phyloP scores from a whole-genome alignment of 1,284 basidiomycete genomes.

The Puccinia polysora region DNA sequence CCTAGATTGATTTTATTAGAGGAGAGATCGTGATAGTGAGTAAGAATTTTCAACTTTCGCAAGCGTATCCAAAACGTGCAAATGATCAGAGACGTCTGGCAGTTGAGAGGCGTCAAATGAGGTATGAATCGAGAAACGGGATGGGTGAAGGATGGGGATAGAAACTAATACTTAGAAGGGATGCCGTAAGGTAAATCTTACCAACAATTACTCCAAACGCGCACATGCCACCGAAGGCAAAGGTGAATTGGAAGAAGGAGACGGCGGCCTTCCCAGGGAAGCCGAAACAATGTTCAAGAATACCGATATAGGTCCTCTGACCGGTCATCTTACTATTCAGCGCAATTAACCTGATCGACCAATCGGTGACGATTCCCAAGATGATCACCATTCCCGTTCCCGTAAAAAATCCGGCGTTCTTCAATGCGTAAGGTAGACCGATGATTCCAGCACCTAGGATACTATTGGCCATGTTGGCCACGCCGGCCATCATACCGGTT shows the following conservation, averaged over 20 bases:
- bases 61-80: background rate
- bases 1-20: slow-evolving; percentile 55
- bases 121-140: background rate
- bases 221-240: slow-evolving; percentile 66
- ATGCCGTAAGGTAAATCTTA: slow-evolving; percentile 12
- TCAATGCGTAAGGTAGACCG: slow-evolving; percentile 79
- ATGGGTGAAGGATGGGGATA: background rate
- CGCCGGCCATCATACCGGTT: slow-evolving; percentile 29
- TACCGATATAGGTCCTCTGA: slow-evolving; percentile 81
- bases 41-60: background rate
- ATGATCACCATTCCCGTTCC: slow-evolving; percentile 75
- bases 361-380: slow-evolving; percentile 83
- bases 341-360: slow-evolving; percentile 92
- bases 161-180: slow-evolving; percentile 13
- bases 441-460: slow-evolving; percentile 80
- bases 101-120: background rate
- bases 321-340: slow-evolving; percentile 94
- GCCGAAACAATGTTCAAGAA: slow-evolving; percentile 94
- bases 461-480: slow-evolving; percentile 68
- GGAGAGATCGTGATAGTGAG: background rate
- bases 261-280: slow-evolving; percentile 79
- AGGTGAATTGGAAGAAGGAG: slow-evolving; percentile 90
- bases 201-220: slow-evolving; percentile 80
- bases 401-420: slow-evolving; percentile 84
- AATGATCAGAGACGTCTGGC: background rate